Conservation (phyloP, 306 rosid species). For the Hippophae gyantsensis region DNA sequence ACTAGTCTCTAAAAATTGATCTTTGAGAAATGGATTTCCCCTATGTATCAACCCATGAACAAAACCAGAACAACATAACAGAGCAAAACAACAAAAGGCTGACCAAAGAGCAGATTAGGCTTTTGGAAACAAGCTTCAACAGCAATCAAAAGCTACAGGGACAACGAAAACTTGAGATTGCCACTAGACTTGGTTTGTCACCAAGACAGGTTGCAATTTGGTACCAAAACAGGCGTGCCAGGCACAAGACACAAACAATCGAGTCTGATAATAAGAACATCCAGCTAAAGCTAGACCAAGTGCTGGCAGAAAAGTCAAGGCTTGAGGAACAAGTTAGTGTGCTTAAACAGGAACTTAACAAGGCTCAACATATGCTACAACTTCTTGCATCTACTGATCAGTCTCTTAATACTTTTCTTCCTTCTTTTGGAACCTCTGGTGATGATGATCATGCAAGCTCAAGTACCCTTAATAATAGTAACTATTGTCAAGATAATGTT, state of each 20-base stretch:
- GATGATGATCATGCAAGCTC: conserved; percentile 1
- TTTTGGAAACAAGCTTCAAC: conserved; percentile 12
- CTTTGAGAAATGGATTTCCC: conserved; percentile 7
- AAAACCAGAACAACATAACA: background rate
- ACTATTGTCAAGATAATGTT: background rate
- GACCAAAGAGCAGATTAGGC: conserved; percentile 7
- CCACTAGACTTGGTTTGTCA: conserved; percentile 1
- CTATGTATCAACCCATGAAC: background rate
- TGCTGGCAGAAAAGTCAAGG: conserved; percentile 10
- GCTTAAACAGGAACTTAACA: conserved; percentile 7
- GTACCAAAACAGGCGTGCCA: conserved; percentile 14
- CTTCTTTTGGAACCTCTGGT: conserved; percentile 1
- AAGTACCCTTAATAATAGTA: conserved; percentile 2
- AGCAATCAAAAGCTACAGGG: conserved; percentile 4
- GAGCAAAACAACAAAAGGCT: conserved; percentile 8
- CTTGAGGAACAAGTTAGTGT: conserved; percentile 13
- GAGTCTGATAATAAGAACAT: conserved; percentile 9
- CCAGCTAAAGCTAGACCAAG: conserved; percentile 4
- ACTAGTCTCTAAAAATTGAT: background rate
- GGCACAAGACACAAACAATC: conserved; percentile 1
- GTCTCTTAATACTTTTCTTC: background rate
- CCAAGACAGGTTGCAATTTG: conserved; percentile 12
- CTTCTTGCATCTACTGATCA: background rate
- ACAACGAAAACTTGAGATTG: conserved; percentile 7
- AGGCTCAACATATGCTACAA: conserved; percentile 5